phyloP scores from a whole-genome alignment of 1,139 yeast genomes.

The Suhomyces yuchorum region DNA sequence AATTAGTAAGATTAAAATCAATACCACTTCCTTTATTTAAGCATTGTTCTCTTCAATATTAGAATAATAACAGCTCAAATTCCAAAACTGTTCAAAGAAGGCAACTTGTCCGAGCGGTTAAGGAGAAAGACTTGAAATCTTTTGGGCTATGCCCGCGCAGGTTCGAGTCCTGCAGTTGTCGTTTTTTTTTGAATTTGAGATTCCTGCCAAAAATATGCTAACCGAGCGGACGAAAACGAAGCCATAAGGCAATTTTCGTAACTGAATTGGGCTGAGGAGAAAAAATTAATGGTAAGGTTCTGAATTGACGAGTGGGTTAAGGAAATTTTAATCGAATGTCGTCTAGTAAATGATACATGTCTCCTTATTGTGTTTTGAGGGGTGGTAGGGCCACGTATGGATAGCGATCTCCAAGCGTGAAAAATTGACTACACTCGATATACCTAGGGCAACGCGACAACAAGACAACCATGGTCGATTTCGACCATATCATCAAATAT shows the following conservation, averaged over 20 bases:
- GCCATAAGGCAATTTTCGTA: neutral
- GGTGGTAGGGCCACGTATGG: constrained; percentile 6
- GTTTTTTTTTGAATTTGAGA: constrained; percentile 27
- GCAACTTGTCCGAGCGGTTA: constrained; percentile 62
- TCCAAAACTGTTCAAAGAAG: constrained; percentile 16
- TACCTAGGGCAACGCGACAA: neutral
- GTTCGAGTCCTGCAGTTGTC: constrained; percentile 63
- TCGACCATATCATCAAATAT: constrained; percentile 22
- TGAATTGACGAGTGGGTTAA: neutral
- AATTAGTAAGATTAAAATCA: too few species aligned
- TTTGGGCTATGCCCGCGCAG: constrained; percentile 63
- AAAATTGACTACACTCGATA: neutral
- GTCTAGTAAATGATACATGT: neutral
- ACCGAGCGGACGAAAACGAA: neutral
- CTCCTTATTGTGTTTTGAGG: neutral
- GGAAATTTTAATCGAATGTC: neutral
- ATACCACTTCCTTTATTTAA: too few species aligned
- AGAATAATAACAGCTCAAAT: neutral
- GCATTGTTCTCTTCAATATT: neutral
- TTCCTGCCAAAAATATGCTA: neutral
- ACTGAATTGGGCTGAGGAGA: neutral
- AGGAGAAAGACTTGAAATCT: constrained; percentile 61
- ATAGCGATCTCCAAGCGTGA: neutral
- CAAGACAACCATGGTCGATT: constrained; percentile 11
- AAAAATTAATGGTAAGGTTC: neutral